Evolutionary conservation across 495 filamentous ascomycete species (phyloP).

Genomic region (Xylaria intraflava): DNA sequence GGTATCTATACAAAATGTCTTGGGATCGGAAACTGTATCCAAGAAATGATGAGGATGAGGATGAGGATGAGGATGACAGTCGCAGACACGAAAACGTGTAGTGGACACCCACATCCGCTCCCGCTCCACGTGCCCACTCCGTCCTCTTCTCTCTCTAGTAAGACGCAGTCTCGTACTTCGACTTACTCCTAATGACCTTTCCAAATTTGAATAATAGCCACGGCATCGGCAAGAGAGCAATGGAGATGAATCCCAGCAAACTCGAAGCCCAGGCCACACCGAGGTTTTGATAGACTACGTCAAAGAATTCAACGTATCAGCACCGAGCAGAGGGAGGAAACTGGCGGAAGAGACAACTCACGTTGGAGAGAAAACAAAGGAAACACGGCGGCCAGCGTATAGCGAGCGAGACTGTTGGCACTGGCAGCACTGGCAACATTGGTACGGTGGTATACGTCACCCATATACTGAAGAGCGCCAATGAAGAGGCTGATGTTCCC

Average conservation of each 20-base stretch:
- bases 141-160: constrained; percentile 1
- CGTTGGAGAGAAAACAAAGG: constrained; percentile 58
- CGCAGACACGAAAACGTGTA: no score
- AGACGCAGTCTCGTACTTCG: constrained; percentile 34
- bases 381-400: constrained; percentile 55
- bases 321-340: not conserved
- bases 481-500: constrained; percentile 57
- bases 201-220: constrained; percentile 48
- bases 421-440: constrained; percentile 56
- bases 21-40: no score
- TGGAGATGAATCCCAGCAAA: constrained; percentile 52
- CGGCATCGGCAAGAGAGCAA: constrained; percentile 53
- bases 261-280: constrained; percentile 57
- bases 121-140: no score
- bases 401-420: constrained; percentile 59
- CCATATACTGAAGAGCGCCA: constrained; percentile 45
- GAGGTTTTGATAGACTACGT: constrained; percentile 49
- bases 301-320: not conserved
- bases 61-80: no score
- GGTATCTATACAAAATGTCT: not conserved
- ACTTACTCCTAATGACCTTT: constrained; percentile 38
- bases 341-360: constrained; percentile 23
- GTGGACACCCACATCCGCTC: no score
- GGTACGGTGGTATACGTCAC: constrained; percentile 52
- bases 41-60: no score